Conservation (phyloP, 2,329 filamentous ascomycete genomes). For the Aspergillus brasiliensis region DNA sequence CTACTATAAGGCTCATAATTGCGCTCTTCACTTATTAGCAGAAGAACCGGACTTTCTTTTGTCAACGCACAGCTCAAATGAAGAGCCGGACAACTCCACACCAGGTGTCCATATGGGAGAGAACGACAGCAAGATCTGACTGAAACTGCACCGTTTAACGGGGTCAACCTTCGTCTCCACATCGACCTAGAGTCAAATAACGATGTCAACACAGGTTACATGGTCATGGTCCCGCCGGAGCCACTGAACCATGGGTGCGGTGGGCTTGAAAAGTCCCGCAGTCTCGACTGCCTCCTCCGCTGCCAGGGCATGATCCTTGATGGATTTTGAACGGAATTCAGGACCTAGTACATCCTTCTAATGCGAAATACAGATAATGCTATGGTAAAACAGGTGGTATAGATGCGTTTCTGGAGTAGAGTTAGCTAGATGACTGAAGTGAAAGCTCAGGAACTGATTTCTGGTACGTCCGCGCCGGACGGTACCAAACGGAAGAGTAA, state of each 20-base stretch:
- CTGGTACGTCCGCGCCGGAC: not conserved
- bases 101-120: no score
- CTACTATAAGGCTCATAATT: no score
- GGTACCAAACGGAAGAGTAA: not conserved
- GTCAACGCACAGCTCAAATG: no score
- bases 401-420: not conserved
- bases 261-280: not conserved
- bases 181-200: not conserved
- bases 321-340: fast-evolving
- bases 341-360: no score
- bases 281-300: not conserved
- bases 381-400: no score
- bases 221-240: not conserved
- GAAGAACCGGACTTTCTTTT: no score
- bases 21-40: no score
- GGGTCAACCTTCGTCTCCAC: not conserved
- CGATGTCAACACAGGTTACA: not conserved
- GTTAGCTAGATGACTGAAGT: not conserved
- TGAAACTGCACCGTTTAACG: not conserved
- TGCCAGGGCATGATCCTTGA: not conserved
- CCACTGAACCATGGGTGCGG: not conserved
- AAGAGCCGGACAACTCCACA: no score
- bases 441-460: not conserved
- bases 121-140: not conserved
- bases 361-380: no score